Percentiles rank a stretch among this genome's conserved stretches.
Conservation (phyloP, 768 basidiomycete genomes). For the Auricularia sp. region DNA sequence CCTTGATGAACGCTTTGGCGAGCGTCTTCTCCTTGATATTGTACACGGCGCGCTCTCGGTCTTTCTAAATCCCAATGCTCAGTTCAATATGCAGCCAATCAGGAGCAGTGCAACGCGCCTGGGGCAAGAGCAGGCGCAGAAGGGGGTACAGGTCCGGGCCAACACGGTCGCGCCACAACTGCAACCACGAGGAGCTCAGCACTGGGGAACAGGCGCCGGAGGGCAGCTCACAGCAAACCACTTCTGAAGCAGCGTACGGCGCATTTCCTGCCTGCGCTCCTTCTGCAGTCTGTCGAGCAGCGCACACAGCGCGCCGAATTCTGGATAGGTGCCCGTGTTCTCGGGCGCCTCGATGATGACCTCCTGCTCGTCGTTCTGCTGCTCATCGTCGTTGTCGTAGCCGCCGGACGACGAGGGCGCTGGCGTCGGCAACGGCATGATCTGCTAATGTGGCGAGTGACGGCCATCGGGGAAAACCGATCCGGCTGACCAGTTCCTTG, state of each 20-base stretch:
- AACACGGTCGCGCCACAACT: conserved; percentile 82
- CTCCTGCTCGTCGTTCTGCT: conserved; percentile 1
- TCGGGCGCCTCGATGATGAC: conserved; percentile 4
- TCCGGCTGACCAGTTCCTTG: too few species aligned
- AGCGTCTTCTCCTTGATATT: conserved; percentile 91
- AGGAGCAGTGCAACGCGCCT: conserved; percentile 35
- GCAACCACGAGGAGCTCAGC: conserved; percentile 6
- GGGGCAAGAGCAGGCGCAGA: conserved; percentile 80
- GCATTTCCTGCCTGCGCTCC: conserved; percentile 65
- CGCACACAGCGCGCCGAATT: conserved; percentile 23
- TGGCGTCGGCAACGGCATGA: not conserved
- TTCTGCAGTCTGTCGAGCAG: conserved; percentile 67
- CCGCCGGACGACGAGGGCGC: not conserved
- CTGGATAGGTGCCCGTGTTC: conserved; percentile 12
- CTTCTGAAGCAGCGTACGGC: conserved; percentile 53
- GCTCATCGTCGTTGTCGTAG: not conserved
- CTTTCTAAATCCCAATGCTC: conserved; percentile 49
- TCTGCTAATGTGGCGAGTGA: not conserved
- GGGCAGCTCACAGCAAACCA: conserved; percentile 67
- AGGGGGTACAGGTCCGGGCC: conserved; percentile 87
- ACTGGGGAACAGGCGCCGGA: conserved; percentile 10
- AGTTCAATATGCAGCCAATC: too few species aligned
- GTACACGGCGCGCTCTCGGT: conserved; percentile 84
- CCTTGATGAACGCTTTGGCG: conserved; percentile 84
- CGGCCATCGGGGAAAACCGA: too few species aligned